Conservation (phyloP, 495 filamentous ascomycete genomes). For the Neurospora cerealis region DNA sequence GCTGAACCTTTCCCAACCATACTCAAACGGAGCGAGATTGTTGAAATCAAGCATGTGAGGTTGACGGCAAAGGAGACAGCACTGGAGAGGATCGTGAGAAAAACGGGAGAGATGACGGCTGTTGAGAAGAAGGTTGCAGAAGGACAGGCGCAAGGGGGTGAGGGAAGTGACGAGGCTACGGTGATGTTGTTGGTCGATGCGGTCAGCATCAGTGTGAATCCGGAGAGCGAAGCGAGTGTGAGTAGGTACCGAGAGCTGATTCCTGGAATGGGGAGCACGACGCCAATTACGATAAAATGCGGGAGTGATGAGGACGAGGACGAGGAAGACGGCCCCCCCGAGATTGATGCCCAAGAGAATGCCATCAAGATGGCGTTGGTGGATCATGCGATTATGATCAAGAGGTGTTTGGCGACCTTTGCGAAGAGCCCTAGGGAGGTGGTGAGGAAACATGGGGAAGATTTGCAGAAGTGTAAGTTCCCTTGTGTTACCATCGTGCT, state of each 20-base stretch:
- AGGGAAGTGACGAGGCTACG: slow-evolving; percentile 39
- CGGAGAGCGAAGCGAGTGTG: slow-evolving; percentile 57
- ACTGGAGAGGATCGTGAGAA: slow-evolving; percentile 81
- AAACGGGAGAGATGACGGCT: slow-evolving; percentile 71
- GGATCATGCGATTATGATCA: slow-evolving; percentile 81
- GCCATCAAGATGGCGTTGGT: slow-evolving; percentile 78
- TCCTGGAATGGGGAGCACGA: slow-evolving; percentile 35
- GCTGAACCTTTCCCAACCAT: slow-evolving; percentile 88
- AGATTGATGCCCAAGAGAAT: slow-evolving; percentile 61
- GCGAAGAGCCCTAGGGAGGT: slow-evolving; percentile 45
- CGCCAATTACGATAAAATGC: slow-evolving; percentile 34
- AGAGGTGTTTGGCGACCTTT: slow-evolving; percentile 67
- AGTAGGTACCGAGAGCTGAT: slow-evolving; percentile 66
- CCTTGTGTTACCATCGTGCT: slow-evolving; percentile 13
- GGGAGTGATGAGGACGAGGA: slow-evolving; percentile 27
- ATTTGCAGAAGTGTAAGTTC: slow-evolving; percentile 43
- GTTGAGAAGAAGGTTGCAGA: slow-evolving; percentile 68
- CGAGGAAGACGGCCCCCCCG: slow-evolving; percentile 37
- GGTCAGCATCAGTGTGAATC: slow-evolving; percentile 61
- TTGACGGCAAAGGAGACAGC: slow-evolving; percentile 75
- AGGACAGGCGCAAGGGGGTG: slow-evolving; percentile 41
- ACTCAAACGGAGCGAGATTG: slow-evolving; percentile 75
- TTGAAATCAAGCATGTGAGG: slow-evolving; percentile 49
- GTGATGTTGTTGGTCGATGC: slow-evolving; percentile 57
- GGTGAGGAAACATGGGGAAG: slow-evolving; percentile 31